Conservation (phyloP, 495 filamentous ascomycete genomes). For the Tuber melanosporum region DNA sequence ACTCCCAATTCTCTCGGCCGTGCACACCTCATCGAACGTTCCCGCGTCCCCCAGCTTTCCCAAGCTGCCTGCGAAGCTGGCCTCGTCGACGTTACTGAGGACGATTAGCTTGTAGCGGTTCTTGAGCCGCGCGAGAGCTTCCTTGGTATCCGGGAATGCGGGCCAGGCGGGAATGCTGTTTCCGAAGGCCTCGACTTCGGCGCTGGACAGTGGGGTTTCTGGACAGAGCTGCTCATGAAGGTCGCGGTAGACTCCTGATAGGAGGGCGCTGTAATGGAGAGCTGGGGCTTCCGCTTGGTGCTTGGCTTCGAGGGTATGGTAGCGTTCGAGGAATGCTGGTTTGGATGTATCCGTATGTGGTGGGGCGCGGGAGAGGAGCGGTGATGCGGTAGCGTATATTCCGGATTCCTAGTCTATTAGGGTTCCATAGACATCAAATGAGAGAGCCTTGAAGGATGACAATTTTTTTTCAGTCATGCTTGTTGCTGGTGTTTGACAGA, state of each 20-base stretch:
- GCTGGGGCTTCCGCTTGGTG: slow-evolving; percentile 50
- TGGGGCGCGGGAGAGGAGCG: slow-evolving; percentile 42
- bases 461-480: not conserved
- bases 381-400: slow-evolving; percentile 38
- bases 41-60: slow-evolving; percentile 47
- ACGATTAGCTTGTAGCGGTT: slow-evolving; percentile 63
- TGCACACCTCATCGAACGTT: slow-evolving; percentile 62
- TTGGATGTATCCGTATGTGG: slow-evolving; percentile 47
- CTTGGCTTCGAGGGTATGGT: slow-evolving; percentile 45
- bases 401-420: slow-evolving; percentile 49
- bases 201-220: slow-evolving; percentile 39
- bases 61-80: slow-evolving; percentile 54
- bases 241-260: slow-evolving; percentile 48
- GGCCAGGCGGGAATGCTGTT: slow-evolving; percentile 55
- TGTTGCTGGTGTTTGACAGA: not conserved
- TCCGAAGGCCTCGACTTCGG: slow-evolving; percentile 48
- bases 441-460: slow-evolving; percentile 45
- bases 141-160: slow-evolving; percentile 59
- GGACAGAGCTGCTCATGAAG: slow-evolving; percentile 46
- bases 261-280: slow-evolving; percentile 55
- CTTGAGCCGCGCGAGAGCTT: slow-evolving; percentile 52
- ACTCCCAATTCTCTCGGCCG: slow-evolving; percentile 65
- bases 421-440: slow-evolving; percentile 79
- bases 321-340: slow-evolving; percentile 41
- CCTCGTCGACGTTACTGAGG: slow-evolving; percentile 65